A percentile compares a stretch with the other conserved stretches of the same genome.
These are phyloP conservation scores for Pseudocercospora crystallina DNA, from an alignment of 2,329 filamentous ascomycete genomes.

Conservation along the genomic window DNA sequence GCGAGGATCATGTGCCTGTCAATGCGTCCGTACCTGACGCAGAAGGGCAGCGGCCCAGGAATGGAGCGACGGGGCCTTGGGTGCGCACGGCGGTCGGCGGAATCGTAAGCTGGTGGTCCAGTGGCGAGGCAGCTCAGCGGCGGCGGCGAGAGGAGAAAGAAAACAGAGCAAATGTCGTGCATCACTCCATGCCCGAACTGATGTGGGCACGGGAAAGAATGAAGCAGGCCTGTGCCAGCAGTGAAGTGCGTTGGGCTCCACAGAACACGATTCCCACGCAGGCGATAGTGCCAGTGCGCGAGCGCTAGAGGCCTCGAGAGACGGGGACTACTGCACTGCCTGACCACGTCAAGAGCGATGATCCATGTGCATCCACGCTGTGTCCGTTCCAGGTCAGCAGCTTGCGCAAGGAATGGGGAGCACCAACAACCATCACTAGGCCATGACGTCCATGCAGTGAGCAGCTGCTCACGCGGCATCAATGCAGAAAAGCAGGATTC, in stretches of 20 bases:
- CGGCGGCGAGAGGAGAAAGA: constrained; percentile 7
- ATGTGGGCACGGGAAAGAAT: constrained; percentile 16
- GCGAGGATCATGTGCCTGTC: constrained; percentile 24
- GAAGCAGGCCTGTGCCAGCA: constrained; percentile 11
- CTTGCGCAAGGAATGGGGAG: constrained; percentile 1
- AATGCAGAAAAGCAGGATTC: constrained; percentile 19
- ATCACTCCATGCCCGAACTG: constrained; percentile 24
- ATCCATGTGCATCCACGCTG: constrained; percentile 22
- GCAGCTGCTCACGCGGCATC: constrained; percentile 9
- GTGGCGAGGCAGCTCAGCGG: constrained; percentile 9
- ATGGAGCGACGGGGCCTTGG: neutral
- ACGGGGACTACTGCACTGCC: constrained; percentile 28
- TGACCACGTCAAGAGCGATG: constrained; percentile 27
- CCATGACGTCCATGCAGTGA: constrained; percentile 17
- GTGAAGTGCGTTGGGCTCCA: constrained; percentile 18
- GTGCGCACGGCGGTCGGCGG: constrained; percentile 1
- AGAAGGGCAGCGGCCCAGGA: constrained; percentile 4
- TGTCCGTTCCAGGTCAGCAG: constrained; percentile 13
- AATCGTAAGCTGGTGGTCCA: neutral
- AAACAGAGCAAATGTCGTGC: constrained; percentile 28
- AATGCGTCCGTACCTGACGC: constrained; percentile 22
- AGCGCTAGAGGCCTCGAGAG: constrained; percentile 19
- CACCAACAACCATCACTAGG: constrained; percentile 10
- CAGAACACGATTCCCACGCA: constrained; percentile 16
- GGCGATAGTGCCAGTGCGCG: constrained; percentile 25